Percentiles rank a stretch among this genome's conserved stretches.
Evolutionary conservation across 352 stramenopile genomes (phyloP).

Genomic region (Phytophthora capsici): DNA sequence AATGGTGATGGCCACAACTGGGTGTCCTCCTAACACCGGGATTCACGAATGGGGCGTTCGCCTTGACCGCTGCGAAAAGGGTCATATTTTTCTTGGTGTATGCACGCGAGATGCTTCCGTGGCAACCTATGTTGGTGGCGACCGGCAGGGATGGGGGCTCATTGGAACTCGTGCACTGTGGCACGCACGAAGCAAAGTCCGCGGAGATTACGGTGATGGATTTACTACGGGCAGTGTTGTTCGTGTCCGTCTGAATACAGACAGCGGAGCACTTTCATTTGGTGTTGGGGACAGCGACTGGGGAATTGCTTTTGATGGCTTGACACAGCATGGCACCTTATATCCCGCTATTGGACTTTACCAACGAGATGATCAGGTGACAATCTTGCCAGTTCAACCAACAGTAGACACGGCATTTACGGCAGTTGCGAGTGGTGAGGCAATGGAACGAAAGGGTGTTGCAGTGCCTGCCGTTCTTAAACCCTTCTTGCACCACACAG

Average conservation of each 20-base stretch:
- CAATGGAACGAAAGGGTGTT: slow-evolving; percentile 43
- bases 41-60: slow-evolving; percentile 90
- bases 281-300: slow-evolving; percentile 88
- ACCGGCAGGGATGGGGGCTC: slow-evolving; percentile 88
- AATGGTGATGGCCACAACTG: slow-evolving; percentile 89
- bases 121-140: slow-evolving; percentile 88
- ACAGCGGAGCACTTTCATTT: slow-evolving; percentile 88
- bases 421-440: slow-evolving; percentile 28
- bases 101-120: slow-evolving; percentile 87
- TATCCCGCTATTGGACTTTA: slow-evolving; percentile 91
- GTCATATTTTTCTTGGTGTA: slow-evolving; percentile 91
- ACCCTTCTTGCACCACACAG: slow-evolving; percentile 76
- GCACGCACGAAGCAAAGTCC: slow-evolving; percentile 91
- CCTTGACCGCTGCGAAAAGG: slow-evolving; percentile 89
- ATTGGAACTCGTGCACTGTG: slow-evolving; percentile 90
- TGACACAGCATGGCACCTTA: slow-evolving; percentile 88
- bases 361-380: slow-evolving; percentile 90
- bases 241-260: slow-evolving; percentile 84
- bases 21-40: slow-evolving; percentile 82
- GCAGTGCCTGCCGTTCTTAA: slow-evolving; percentile 75
- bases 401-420: slow-evolving; percentile 42
- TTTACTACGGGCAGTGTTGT: slow-evolving; percentile 89
- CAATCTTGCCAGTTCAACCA: slow-evolving; percentile 73
- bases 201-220: slow-evolving; percentile 87
- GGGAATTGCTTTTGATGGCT: slow-evolving; percentile 88